Evolutionary conservation across 1,139 yeast species (phyloP).

Genomic region (Yamadazyma dendronema): DNA sequence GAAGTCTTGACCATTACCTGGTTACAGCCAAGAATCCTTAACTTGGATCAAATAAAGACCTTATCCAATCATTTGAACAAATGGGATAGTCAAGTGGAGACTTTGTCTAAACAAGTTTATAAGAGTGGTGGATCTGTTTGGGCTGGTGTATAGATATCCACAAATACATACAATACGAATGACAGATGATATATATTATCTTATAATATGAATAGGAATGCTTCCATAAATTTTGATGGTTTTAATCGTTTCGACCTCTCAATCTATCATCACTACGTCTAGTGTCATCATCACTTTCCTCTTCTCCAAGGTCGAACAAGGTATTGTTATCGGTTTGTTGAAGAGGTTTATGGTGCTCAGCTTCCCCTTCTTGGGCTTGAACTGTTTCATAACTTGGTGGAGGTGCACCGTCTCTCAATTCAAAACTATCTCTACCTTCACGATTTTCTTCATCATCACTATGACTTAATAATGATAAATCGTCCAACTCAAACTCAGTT

Average conservation of each 20-base stretch:
- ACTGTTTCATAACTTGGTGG: constrained; percentile 29
- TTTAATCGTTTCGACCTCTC: constrained; percentile 5
- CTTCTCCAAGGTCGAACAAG: constrained; percentile 38
- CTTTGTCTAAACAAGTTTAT: constrained; percentile 50
- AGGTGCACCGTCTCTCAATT: constrained; percentile 25
- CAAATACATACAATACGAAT: not conserved
- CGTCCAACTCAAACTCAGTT: constrained; percentile 73
- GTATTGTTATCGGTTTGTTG: constrained; percentile 22
- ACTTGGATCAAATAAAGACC: constrained; percentile 69
- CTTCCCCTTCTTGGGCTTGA: constrained; percentile 10
- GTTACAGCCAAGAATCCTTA: constrained; percentile 95
- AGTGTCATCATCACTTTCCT: constrained; percentile 27
- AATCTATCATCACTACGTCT: constrained; percentile 32
- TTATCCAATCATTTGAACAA: constrained; percentile 71
- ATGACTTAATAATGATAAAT: constrained; percentile 59
- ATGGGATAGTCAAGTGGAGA: constrained; percentile 77
- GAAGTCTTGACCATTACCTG: constrained; percentile 79
- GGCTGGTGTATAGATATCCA: constrained; percentile 26
- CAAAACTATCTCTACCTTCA: constrained; percentile 32
- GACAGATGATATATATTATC: constrained; percentile 7
- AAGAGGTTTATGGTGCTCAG: constrained; percentile 9
- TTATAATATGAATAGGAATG: too few relatives aligned
- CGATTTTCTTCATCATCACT: constrained; percentile 39
- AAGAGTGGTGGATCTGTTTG: constrained; percentile 39
- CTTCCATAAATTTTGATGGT: too few relatives aligned